Conservation (phyloP, 257 asterid genomes). For the Anisodus tanguticus region DNA sequence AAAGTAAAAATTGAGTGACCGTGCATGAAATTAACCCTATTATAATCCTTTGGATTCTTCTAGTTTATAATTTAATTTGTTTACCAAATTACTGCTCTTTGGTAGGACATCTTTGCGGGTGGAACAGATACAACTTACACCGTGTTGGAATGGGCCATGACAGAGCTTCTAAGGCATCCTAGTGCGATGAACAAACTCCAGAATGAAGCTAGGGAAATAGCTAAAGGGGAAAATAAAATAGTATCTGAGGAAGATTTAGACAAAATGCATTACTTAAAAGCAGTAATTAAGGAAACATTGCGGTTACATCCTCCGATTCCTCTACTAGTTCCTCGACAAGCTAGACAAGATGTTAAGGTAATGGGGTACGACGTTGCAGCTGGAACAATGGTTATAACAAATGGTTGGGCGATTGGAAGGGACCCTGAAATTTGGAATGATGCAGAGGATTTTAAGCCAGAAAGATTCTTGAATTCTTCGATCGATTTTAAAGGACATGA, state of each 20-base stretch:
- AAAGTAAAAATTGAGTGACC: no score
- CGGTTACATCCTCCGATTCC: slow-evolving; percentile 56
- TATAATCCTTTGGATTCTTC: no score
- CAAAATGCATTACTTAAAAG: slow-evolving; percentile 54
- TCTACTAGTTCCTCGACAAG: slow-evolving; percentile 49
- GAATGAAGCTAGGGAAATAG: slow-evolving; percentile 38
- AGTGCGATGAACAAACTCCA: slow-evolving; percentile 38
- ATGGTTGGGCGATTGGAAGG: slow-evolving; percentile 57
- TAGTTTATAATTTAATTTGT: no score
- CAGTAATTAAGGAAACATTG: slow-evolving; percentile 51
- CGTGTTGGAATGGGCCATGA: slow-evolving; percentile 45
- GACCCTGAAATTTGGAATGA: slow-evolving; percentile 56
- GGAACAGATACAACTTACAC: slow-evolving; percentile 54
- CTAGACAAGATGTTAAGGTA: slow-evolving; percentile 45
- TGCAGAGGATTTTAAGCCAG: slow-evolving; percentile 54
- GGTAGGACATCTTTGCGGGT: slow-evolving; percentile 56
- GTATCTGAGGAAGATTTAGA: slow-evolving; percentile 40
- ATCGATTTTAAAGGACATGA: slow-evolving; percentile 50
- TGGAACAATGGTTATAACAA: slow-evolving; percentile 45
- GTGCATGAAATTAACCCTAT: no score
- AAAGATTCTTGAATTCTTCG: slow-evolving; percentile 44
- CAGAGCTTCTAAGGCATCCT: slow-evolving; percentile 40
- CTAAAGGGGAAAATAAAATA: slow-evolving; percentile 30
- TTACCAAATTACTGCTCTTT: no score
- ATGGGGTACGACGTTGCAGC: slow-evolving; percentile 50